Conservation (phyloP, 1,139 yeast genomes). For the Trichomonascaceae sp. region DNA sequence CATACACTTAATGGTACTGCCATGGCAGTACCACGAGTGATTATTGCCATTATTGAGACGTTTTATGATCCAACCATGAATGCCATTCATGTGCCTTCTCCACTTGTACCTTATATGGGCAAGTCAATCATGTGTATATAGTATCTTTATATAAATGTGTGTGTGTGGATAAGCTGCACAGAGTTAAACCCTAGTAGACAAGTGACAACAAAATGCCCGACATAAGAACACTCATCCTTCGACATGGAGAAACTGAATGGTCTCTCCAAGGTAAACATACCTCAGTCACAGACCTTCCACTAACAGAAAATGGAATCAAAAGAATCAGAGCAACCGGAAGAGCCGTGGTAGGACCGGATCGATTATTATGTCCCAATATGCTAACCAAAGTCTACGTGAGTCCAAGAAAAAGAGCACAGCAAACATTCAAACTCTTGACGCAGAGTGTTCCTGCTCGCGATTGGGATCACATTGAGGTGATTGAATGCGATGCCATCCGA, state of each 20-base stretch:
- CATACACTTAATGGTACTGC: constrained; percentile 95
- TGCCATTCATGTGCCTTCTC: constrained; percentile 54
- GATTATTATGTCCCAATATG: constrained; percentile 47
- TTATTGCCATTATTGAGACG: constrained; percentile 80
- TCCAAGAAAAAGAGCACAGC: constrained; percentile 68
- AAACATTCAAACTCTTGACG: constrained; percentile 47
- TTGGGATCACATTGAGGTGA: constrained; percentile 16
- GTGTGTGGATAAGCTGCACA: background rate
- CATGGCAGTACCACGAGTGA: constrained; percentile 85
- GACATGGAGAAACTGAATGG: constrained; percentile 79
- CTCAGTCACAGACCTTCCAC: constrained; percentile 64
- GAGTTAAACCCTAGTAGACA: background rate
- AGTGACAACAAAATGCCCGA: too few species aligned
- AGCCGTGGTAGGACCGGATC: constrained; percentile 47
- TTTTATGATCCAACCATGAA: constrained; percentile 49
- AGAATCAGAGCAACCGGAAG: constrained; percentile 69
- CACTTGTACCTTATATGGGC: constrained; percentile 34
- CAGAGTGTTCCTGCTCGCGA: constrained; percentile 15
- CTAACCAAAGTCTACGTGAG: constrained; percentile 59
- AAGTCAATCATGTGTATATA: constrained; percentile 17
- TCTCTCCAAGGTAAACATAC: constrained; percentile 88
- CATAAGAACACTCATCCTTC: background rate
- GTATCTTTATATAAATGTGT: constrained; percentile 7
- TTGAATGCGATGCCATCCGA: constrained; percentile 58
- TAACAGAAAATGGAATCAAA: constrained; percentile 63